Evolutionary conservation across 129 eudicot genomes (phyloP), one percentile per base, ranked within the genome.

Genomic region (Pittosporum tobira): DNA sequence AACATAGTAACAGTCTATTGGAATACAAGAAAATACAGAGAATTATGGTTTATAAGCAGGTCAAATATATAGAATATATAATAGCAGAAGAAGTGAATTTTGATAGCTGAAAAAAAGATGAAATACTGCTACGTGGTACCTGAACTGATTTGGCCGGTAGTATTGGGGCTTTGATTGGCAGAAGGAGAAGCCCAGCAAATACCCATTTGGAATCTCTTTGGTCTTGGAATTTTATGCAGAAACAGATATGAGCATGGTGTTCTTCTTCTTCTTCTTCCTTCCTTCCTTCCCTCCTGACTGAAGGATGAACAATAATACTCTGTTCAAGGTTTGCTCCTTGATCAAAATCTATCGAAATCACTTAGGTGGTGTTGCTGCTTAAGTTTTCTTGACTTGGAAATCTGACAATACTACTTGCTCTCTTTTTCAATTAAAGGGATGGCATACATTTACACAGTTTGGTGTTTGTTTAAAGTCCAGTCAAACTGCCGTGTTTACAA

Each of bases 101-200:
- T 11, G 23, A 12, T 10, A 25, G 58, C 27, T 10, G 4, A 54
- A 7, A 21, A 49, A 28, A 54, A 29, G 18, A 11, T 2, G 34
- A 54, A 29, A 54, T 6, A 1, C 31, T 13, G 26, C 12, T 5
- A 19, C 0, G 20, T 4, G 8, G 43, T 48, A 67, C 79, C 73
- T 50, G 84, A 73, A 29, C 47, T 73, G 9, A 73, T 14, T 9
- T 59, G 58, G 19, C 63, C 59, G 1, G 78, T 71, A 43, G 75
- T 55, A 40, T 7, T 24, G 4, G 71, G 74, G 54, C 65, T 73
- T 21, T 59, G 69, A 49, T 45, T 21, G 11, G 43, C 61, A 29
- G 71, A 44, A 60, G 75, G 48, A 68, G 75, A 63, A 59, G 69
- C 55, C 65, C 73, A 72, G 68, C 83, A 77, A 68, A 18, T 52